A percentile compares a stretch with the other conserved stretches of the same genome.
Conservation (phyloP, 495 filamentous ascomycete species). For the Lineolata rhizophorae region DNA sequence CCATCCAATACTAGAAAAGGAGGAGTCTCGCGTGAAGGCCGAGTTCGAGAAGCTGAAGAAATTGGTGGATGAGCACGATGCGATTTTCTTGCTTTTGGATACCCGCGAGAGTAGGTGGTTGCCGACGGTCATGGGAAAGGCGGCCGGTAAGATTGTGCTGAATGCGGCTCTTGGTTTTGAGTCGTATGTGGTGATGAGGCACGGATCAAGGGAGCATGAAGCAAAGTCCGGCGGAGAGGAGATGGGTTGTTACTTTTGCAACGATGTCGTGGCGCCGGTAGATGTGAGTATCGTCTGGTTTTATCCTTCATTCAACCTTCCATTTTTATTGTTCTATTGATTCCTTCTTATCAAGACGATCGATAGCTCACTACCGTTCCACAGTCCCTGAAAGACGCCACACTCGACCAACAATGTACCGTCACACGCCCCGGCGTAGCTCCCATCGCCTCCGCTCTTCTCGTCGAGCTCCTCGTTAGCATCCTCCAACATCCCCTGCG, state of each 20-base stretch:
- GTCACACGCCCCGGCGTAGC: constrained; percentile 88
- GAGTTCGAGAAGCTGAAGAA: constrained; percentile 56
- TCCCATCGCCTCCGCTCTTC: constrained; percentile 73
- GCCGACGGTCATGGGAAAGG: constrained; percentile 93
- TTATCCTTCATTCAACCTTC: background rate
- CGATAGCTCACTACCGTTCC: too few relatives aligned
- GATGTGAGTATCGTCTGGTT: constrained; percentile 42
- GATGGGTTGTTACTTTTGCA: constrained; percentile 94
- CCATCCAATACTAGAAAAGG: constrained; percentile 58
- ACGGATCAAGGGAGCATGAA: constrained; percentile 43
- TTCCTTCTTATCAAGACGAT: constrained; percentile 10
- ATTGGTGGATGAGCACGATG: constrained; percentile 74
- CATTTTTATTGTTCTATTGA: background rate
- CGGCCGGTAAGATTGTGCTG: constrained; percentile 79
- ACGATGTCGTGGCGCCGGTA: constrained; percentile 84
- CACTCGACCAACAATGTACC: constrained; percentile 93
- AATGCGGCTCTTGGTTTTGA: constrained; percentile 94
- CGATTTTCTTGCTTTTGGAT: constrained; percentile 88
- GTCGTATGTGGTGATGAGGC: constrained; percentile 90
- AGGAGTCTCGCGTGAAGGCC: constrained; percentile 25
- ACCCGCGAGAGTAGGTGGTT: constrained; percentile 87
- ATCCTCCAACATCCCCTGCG: constrained; percentile 63
- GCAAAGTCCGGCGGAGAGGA: constrained; percentile 29
- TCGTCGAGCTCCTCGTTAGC: constrained; percentile 77
- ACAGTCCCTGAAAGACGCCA: constrained; percentile 78